Evolutionary conservation across 441 rosid species (phyloP).

Genomic region (Populus tomentosa): DNA sequence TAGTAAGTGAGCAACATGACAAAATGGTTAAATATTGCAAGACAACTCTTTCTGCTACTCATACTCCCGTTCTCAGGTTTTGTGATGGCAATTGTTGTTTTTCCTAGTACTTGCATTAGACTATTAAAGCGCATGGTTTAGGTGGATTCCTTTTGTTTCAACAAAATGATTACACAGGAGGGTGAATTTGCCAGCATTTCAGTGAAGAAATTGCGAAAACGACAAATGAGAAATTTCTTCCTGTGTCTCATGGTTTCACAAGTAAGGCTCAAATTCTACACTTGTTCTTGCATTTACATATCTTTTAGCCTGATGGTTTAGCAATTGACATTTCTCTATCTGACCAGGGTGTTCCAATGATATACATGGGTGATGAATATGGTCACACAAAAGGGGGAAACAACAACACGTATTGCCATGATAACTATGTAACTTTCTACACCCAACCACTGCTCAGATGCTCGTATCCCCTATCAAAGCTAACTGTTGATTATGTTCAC

Average conservation of each 20-base stretch:
- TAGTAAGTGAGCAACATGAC: background rate
- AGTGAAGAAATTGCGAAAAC: constrained; percentile 80
- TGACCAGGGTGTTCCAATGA: constrained; percentile 93
- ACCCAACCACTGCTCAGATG: constrained; percentile 9
- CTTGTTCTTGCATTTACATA: background rate
- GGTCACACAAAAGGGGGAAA: constrained; percentile 97
- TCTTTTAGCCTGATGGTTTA: background rate
- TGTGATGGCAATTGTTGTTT: background rate
- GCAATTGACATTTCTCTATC: constrained; percentile 11
- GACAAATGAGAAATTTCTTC: constrained; percentile 90
- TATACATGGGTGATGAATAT: constrained; percentile 95
- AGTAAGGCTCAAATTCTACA: constrained; percentile 39
- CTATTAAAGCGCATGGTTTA: background rate
- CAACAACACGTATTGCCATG: constrained; percentile 96
- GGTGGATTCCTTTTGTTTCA: constrained; percentile 4
- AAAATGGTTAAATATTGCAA: background rate
- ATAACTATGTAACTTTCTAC: constrained; percentile 62
- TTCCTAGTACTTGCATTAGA: background rate
- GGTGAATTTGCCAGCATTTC: constrained; percentile 78
- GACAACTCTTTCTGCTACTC: background rate
- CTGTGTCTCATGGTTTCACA: constrained; percentile 95
- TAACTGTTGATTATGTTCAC: constrained; percentile 11
- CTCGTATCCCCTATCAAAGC: constrained; percentile 2
- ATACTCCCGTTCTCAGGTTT: background rate
- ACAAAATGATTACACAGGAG: constrained; percentile 45